Percentiles rank a stretch among this genome's conserved stretches.
Evolutionary conservation across 257 asterid genomes (phyloP).

Genomic region (Paulownia fortunei): DNA sequence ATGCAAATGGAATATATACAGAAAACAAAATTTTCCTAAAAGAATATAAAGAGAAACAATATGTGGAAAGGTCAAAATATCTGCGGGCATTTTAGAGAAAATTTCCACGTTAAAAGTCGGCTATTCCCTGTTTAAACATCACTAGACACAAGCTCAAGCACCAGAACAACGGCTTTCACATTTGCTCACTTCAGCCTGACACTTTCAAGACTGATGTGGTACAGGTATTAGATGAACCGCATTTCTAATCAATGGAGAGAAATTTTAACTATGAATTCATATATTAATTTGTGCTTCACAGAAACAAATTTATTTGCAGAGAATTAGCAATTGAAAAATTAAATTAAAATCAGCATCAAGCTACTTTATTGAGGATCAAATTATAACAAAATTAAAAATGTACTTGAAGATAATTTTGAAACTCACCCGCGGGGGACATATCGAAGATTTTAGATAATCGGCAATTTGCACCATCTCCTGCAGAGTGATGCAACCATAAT

Average conservation of each 20-base stretch:
- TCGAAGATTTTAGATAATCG: conserved; percentile 66
- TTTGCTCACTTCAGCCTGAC: background rate
- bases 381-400: background rate
- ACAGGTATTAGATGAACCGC: background rate
- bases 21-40: background rate
- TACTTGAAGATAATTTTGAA: background rate
- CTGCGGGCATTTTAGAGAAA: background rate
- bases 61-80: background rate
- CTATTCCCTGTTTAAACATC: conserved; percentile 9
- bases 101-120: background rate
- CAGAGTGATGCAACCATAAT: conserved; percentile 75
- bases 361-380: background rate
- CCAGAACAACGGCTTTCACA: background rate
- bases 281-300: background rate
- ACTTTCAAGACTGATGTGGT: conserved; percentile 5
- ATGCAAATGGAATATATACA: background rate
- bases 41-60: too few species aligned
- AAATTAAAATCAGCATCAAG: background rate
- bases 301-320: background rate
- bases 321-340: background rate
- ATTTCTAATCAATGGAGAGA: background rate
- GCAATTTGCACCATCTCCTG: conserved; percentile 58
- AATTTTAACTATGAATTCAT: background rate
- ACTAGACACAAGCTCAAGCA: conserved; percentile 11
- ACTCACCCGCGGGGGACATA: conserved; percentile 69